Evolutionary conservation across 1,284 basidiomycete genomes (phyloP), one percentile per base, ranked within the genome.

Genomic region (Ustilago trichophora): DNA sequence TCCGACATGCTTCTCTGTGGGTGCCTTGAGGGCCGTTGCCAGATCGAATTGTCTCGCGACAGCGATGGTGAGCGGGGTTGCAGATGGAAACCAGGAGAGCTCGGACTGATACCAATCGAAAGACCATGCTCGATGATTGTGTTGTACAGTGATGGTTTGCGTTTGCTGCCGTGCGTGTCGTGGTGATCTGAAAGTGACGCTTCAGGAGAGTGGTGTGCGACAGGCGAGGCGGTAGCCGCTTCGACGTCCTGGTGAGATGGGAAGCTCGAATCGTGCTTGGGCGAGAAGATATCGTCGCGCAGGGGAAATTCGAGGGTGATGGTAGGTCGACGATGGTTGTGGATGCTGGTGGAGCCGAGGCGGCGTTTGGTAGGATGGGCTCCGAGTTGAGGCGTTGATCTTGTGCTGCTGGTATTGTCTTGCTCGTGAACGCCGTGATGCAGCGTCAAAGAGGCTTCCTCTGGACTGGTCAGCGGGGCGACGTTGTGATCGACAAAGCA

Each of bases 31-130:
- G 50, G 37, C 5, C 41, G 27, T 18, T 51, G 45, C 54, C 50
- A 53, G n/a, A 25, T 45, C 22, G 54, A 57, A 15, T 41, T 44
- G 22, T 26, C 41, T 3, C 49, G 27, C 9, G 49, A 53, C 12
- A 55, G 21, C n/a, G 53, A 57, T 1, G 64, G 64, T 19, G 57
- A 60, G 27, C 68, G 63, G 12, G 72, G 58, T 41, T 71, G 62
- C 22, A 80, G 60, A 32, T 78, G 68, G 63, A 80, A 80, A 1
- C 78, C 78, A 2, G 78, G 78, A 25, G 76, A 78, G 44, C 69
- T 72, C 1, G 77, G 76, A n/a, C 71, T 72, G 29, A 80, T 56
- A 11, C 78, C 78, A 19, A 80, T 75, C 25, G 67, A 72, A 6
- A 80, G 53, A 5, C 78, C 78, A 22, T 78, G 74, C 38, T 76